These are phyloP conservation scores for Xylaria grammica DNA, from an alignment of 495 filamentous ascomycete genomes.

Conservation along the genomic window DNA sequence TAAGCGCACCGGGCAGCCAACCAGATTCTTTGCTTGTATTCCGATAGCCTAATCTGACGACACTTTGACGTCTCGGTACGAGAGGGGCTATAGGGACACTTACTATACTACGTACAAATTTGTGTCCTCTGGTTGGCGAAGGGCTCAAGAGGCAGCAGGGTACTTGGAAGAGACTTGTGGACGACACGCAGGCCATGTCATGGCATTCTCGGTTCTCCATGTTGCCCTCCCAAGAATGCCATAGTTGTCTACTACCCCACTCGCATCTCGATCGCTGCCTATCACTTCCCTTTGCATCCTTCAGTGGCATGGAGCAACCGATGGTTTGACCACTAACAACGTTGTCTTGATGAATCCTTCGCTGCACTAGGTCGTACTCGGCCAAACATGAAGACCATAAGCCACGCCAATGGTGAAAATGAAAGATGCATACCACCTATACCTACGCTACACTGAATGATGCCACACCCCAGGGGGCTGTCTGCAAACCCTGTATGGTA, in stretches of 20 bases:
- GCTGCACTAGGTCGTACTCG: conserved; percentile 8
- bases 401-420: conserved; percentile 4
- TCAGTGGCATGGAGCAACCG: conserved; percentile 26
- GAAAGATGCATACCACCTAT: background rate
- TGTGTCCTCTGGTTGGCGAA: background rate
- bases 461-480: conserved; percentile 8
- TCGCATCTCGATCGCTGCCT: conserved; percentile 34
- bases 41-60: background rate
- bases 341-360: background rate
- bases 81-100: conserved; percentile 9
- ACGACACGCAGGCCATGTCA: conserved; percentile 25
- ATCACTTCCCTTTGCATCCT: conserved; percentile 25
- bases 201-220: conserved; percentile 35
- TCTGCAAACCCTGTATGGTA: background rate
- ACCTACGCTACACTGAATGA: background rate
- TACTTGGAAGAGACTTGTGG: conserved; percentile 31
- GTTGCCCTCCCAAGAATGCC: conserved; percentile 34
- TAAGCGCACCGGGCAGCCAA: background rate
- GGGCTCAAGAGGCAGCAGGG: conserved; percentile 10
- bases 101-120: no score
- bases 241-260: conserved; percentile 30
- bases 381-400: conserved; percentile 1
- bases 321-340: conserved; percentile 17
- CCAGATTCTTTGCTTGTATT: background rate
- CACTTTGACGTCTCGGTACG: conserved; percentile 8